phyloP scores from a whole-genome alignment of 495 filamentous ascomycete genomes.

The Penicillium dipodomyicola region DNA sequence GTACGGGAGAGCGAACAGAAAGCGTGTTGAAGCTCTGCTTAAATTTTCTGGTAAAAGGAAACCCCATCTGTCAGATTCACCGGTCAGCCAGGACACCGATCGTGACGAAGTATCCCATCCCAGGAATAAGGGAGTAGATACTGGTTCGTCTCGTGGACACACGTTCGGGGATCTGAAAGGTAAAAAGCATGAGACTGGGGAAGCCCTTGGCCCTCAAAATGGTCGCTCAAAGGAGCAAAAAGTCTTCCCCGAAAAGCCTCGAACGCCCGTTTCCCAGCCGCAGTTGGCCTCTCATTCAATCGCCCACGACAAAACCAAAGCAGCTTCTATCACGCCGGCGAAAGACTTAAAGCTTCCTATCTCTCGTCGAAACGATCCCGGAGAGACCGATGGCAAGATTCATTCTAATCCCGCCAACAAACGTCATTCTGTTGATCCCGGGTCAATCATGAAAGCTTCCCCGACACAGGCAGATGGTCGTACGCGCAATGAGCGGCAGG shows the following conservation, averaged over 20 bases:
- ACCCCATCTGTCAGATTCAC: constrained; percentile 25
- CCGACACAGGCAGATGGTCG: constrained; percentile 31
- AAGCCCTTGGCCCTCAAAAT: constrained; percentile 12
- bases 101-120: constrained; percentile 21
- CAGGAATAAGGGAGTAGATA: constrained; percentile 20
- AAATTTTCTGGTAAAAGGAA: constrained; percentile 47
- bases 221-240: constrained; percentile 26
- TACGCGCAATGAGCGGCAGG: constrained; percentile 37
- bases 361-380: constrained; percentile 28
- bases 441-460: constrained; percentile 26
- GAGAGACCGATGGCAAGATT: constrained; percentile 33
- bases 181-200: constrained; percentile 22
- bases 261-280: constrained; percentile 20
- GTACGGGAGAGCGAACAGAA: constrained; percentile 43
- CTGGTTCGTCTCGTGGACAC: constrained; percentile 1
- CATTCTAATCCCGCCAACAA: constrained; percentile 28
- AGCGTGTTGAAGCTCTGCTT: constrained; percentile 43
- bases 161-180: constrained; percentile 17
- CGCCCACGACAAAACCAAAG: constrained; percentile 31
- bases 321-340: constrained; percentile 26
- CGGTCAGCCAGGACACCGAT: constrained; percentile 25
- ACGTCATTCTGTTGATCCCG: constrained; percentile 27
- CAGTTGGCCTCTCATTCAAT: constrained; percentile 11
- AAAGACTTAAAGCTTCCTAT: constrained; percentile 32
- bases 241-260: constrained; percentile 27